A percentile compares a stretch with the other conserved stretches of the same genome.
Evolutionary conservation across 2,329 filamentous ascomycete genomes (phyloP).

Genomic region (Mycocentrospora acerina): DNA sequence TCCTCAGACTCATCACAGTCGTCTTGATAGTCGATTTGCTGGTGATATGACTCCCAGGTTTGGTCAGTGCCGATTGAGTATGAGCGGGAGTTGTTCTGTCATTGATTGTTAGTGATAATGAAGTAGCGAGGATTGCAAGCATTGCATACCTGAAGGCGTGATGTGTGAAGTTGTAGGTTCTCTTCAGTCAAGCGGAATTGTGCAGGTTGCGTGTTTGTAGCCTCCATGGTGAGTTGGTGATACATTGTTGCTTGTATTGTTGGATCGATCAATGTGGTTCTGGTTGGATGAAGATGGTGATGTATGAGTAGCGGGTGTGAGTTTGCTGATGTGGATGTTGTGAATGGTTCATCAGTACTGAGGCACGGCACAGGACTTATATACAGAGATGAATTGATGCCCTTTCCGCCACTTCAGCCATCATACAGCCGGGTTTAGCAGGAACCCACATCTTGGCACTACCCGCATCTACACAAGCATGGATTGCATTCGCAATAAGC

Average conservation of each 20-base stretch:
- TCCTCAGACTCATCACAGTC: conserved; percentile 26
- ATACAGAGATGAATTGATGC: conserved; percentile 11
- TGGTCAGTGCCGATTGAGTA: conserved; percentile 19
- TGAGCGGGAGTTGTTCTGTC: conserved; percentile 11
- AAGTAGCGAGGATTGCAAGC: not conserved
- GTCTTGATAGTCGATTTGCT: conserved; percentile 20
- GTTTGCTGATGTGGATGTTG: not conserved
- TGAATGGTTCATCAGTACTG: not conserved
- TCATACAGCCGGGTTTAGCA: conserved; percentile 13
- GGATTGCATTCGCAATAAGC: conserved; percentile 20
- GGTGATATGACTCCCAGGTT: conserved; percentile 12
- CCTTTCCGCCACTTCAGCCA: conserved; percentile 12
- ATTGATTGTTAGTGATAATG: conserved; percentile 6
- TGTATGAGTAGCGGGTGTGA: not conserved
- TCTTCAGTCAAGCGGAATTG: conserved; percentile 27
- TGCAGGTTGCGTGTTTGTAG: conserved; percentile 3
- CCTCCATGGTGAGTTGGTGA: conserved; percentile 7
- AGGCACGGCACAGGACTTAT: conserved; percentile 7
- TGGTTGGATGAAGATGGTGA: conserved; percentile 1
- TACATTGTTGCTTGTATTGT: no score
- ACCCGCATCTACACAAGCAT: conserved; percentile 16
- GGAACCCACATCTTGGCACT: conserved; percentile 20
- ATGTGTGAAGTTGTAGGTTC: conserved; percentile 32
- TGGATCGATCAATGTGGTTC: no score
- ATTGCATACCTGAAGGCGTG: conserved; percentile 24